Evolutionary conservation across 179 eudicot genomes (phyloP).

Genomic region (Corrigiola litoralis): DNA sequence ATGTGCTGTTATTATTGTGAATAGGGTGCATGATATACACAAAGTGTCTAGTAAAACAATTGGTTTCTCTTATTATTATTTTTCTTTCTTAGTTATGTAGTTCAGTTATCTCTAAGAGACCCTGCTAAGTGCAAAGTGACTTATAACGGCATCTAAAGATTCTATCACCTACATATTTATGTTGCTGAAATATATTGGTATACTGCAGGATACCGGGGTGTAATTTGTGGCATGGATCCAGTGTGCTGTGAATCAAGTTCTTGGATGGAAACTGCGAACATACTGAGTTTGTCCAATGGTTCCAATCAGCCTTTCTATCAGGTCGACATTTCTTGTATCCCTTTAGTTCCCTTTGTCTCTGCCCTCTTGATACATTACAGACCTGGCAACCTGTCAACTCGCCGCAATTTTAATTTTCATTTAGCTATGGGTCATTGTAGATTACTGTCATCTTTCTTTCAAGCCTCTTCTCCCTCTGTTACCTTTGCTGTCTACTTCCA

Average conservation of each 20-base stretch:
- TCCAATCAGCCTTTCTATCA: constrained; percentile 93
- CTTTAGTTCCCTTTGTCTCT: neutral
- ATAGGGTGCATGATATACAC: too few species aligned
- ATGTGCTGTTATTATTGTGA: too few species aligned
- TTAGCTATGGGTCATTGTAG: neutral
- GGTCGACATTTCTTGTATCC: constrained; percentile 30
- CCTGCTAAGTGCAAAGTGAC: too few species aligned
- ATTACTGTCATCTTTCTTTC: neutral
- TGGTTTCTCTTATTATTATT: too few species aligned
- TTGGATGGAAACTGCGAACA: constrained; percentile 84
- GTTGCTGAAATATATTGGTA: neutral
- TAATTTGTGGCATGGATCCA: constrained; percentile 98
- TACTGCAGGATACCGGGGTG: constrained; percentile 71
- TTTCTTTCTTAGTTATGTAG: too few species aligned
- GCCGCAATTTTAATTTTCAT: neutral
- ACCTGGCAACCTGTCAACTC: too few species aligned
- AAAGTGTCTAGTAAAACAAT: too few species aligned
- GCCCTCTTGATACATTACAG: neutral
- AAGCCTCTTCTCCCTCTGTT: neutral
- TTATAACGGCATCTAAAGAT: too few species aligned
- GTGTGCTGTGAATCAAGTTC: constrained; percentile 87
- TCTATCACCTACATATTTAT: neutral
- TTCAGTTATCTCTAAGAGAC: too few species aligned
- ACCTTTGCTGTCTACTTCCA: neutral
- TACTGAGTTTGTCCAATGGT: constrained; percentile 66